Evolutionary conservation across 768 basidiomycete species (phyloP).

Genomic region (Lentinula lateritia): DNA sequence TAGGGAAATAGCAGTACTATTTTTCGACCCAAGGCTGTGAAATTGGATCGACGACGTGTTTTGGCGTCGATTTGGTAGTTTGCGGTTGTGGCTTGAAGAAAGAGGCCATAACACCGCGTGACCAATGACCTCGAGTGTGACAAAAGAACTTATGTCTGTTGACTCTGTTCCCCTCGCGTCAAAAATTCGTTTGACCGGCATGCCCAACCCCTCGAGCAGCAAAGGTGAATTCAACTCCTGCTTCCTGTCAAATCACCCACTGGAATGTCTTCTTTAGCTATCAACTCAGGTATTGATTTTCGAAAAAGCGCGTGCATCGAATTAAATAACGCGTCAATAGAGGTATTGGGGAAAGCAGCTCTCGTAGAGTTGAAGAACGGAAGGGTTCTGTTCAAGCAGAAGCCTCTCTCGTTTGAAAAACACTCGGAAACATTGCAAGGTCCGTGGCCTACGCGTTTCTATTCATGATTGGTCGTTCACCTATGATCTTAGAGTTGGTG

Average conservation of each 20-base stretch:
- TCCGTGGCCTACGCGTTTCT: constrained; percentile 22
- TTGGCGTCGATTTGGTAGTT: constrained; percentile 32
- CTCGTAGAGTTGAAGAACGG: constrained; percentile 72
- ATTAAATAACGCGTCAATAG: constrained; percentile 27
- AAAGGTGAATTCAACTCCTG: constrained; percentile 23
- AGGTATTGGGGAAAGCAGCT: constrained; percentile 31
- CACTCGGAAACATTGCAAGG: constrained; percentile 80
- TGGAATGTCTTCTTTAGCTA: constrained; percentile 1
- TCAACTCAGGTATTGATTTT: constrained; percentile 3
- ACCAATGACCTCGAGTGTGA: neutral
- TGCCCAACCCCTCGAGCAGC: constrained; percentile 29
- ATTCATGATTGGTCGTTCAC: neutral
- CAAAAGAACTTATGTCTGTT: neutral
- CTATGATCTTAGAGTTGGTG: constrained; percentile 53
- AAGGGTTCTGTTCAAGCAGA: constrained; percentile 73
- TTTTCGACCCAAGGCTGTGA: constrained; percentile 98
- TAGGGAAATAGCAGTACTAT: constrained; percentile 60
- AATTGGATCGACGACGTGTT: constrained; percentile 47
- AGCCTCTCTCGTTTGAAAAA: constrained; percentile 68
- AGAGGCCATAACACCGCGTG: constrained; percentile 38
- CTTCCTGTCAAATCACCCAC: neutral
- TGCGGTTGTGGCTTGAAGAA: constrained; percentile 55
- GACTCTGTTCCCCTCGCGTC: constrained; percentile 16
- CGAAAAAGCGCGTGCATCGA: constrained; percentile 1
- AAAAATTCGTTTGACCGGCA: constrained; percentile 24